These are phyloP conservation scores for Oehlia diaphana DNA, from an alignment of 192 early-diverging fungal species.

Conservation along the genomic window DNA sequence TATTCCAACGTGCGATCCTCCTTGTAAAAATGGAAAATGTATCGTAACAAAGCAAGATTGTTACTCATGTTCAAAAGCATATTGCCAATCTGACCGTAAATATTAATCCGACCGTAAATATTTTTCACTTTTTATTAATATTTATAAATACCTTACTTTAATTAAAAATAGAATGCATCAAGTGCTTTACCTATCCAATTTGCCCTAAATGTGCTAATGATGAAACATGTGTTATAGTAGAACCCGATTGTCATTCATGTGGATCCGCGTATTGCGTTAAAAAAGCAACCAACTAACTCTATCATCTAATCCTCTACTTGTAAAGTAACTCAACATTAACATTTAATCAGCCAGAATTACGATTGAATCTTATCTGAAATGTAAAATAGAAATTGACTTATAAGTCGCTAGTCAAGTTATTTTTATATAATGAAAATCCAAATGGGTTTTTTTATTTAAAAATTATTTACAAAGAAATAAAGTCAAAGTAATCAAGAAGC, in stretches of 20 bases:
- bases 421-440: too few relatives aligned
- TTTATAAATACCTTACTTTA: background rate
- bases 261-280: background rate
- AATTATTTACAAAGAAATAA: background rate
- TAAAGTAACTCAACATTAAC: too few relatives aligned
- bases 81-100: background rate
- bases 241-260: conserved; percentile 3
- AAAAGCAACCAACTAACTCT: background rate
- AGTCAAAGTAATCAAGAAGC: background rate
- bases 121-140: too few relatives aligned
- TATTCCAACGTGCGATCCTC: background rate
- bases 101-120: background rate
- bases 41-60: background rate
- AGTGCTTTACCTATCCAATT: background rate
- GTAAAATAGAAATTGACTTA: too few relatives aligned
- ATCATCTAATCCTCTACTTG: too few relatives aligned
- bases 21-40: background rate
- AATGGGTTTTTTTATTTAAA: background rate
- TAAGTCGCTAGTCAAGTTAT: too few relatives aligned
- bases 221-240: background rate
- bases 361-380: too few relatives aligned
- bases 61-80: background rate
- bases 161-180: background rate
- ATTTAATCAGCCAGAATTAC: too few relatives aligned
- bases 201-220: background rate